Percentiles rank a stretch among this genome's conserved stretches.
phyloP scores from a whole-genome alignment of 768 basidiomycete species.

The Favolaschia claudopus region DNA sequence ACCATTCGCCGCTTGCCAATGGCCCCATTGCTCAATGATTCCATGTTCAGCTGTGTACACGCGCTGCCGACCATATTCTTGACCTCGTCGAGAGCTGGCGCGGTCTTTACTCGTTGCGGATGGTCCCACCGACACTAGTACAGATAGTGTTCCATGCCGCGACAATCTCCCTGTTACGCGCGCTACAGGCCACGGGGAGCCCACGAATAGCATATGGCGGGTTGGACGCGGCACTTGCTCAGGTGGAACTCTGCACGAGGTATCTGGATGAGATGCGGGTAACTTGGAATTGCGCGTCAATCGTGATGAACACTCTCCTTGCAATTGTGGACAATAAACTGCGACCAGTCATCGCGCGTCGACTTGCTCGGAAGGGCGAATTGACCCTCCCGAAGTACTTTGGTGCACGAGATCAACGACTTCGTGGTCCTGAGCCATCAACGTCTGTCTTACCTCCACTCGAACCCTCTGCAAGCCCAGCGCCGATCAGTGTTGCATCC shows the following conservation, averaged over 20 bases:
- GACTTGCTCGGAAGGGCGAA: too few relatives aligned
- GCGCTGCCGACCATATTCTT: constrained; percentile 45
- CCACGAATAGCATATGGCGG: constrained; percentile 16
- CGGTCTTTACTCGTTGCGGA: constrained; percentile 44
- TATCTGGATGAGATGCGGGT: constrained; percentile 9
- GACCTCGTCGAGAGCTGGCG: constrained; percentile 42
- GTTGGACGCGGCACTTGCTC: constrained; percentile 18
- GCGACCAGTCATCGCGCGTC: constrained; percentile 10
- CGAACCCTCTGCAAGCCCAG: too few relatives aligned
- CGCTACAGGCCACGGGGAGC: constrained; percentile 37
- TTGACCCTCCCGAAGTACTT: too few relatives aligned
- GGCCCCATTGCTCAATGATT: neutral
- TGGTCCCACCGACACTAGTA: constrained; percentile 41
- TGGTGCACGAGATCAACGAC: too few relatives aligned
- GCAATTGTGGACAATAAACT: constrained; percentile 2
- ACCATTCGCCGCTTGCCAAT: too few relatives aligned
- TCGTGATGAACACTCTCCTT: constrained; percentile 7
- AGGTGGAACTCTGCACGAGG: constrained; percentile 18
- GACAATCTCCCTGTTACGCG: constrained; percentile 46
- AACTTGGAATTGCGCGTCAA: constrained; percentile 8
- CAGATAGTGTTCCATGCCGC: constrained; percentile 49
- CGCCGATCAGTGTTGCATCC: too few relatives aligned
- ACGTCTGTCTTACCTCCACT: too few relatives aligned
- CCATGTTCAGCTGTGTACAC: constrained; percentile 39
- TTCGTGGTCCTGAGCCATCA: too few relatives aligned